Base-by-base conservation (phyloP, 1,139 yeast genomes). In the Williopsis jadinii region DNA sequence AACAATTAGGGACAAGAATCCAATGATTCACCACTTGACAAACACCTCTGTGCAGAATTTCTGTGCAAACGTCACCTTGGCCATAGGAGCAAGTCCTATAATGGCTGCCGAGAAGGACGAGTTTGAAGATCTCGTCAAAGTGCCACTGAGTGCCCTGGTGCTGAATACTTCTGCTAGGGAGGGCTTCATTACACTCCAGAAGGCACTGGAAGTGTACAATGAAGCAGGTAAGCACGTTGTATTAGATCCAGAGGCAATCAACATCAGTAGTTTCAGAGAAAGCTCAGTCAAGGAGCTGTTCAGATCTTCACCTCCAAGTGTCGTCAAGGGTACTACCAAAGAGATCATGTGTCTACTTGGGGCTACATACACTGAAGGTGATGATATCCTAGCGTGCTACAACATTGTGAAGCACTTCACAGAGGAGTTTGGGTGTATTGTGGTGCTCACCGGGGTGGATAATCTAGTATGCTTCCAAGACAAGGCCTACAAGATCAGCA, bases 191-290 rank as follows among this genome's bases (percentile, higher is more conserved):
- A 64, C 72, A 41, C 76, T 75, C 50, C 53, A 65, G 28, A 56
- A 59, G 6, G 95, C 94, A 0, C 61, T 84, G 33, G 54, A 58
- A 8, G 73, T 72, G 1, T 87, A 88, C 58, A 84, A 83, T 55
- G 59, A 59, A 27, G 55, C 63, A 13, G 75, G 77, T 9, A 70
- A 71, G 41, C 90, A 85, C 8, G 72, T 87, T 32, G 75, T 88
- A 0, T 80, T 84, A 52, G 97, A 90, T 57, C 97, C 97, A 0
- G 97, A 88, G 11, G 97, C 92, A 1, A 87, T 83, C 34, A 95
- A 95, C 28, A 96, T 96, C 0, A 73, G 95, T 0, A 48, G 55
- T 3, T 73, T 77, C 9, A 67, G 97, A 45, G 64, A 68, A 31
- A 57, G 61, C 3, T 67, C 78, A 27, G 72, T 80, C 41, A 61